Evolutionary conservation across 2,329 filamentous ascomycete species (phyloP).

Genomic region (Clonostachys chloroleuca): DNA sequence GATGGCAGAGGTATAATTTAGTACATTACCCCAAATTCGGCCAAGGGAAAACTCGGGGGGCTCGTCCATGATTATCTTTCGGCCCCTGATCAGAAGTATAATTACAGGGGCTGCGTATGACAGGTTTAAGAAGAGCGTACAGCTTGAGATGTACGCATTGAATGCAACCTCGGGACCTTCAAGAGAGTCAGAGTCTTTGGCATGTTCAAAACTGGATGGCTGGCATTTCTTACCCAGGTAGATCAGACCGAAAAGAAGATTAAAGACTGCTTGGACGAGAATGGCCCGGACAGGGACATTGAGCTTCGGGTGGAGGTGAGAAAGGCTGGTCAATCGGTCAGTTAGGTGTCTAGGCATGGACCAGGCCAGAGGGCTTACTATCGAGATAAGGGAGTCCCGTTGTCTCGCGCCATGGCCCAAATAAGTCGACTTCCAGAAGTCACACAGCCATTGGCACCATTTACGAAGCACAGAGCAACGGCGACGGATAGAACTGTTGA

Average conservation of each 20-base stretch:
- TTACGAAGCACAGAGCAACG: constrained; percentile 36
- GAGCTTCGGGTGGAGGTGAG: constrained; percentile 25
- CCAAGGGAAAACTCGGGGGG: constrained; percentile 16
- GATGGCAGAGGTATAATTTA: constrained; percentile 23
- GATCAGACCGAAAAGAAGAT: constrained; percentile 37
- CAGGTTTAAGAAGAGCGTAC: constrained; percentile 38
- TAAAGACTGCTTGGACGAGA: constrained; percentile 31
- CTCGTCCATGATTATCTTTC: constrained; percentile 19
- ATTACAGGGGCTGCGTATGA: constrained; percentile 38
- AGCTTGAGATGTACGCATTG: constrained; percentile 36
- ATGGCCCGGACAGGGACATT: constrained; percentile 36
- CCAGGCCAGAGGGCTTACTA: constrained; percentile 3
- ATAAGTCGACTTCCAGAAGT: constrained; percentile 35
- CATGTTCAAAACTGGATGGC: no score
- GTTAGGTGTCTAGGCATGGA: no score
- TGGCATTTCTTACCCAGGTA: constrained; percentile 19
- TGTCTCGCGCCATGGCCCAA: constrained; percentile 41
- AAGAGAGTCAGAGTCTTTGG: no score
- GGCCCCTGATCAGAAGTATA: constrained; percentile 26
- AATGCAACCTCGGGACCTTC: constrained; percentile 37
- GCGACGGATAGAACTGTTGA: constrained; percentile 33
- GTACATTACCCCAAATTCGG: constrained; percentile 14
- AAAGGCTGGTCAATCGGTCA: constrained; percentile 10
- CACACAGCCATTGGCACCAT: constrained; percentile 37
- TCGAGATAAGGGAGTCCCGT: constrained; percentile 24